These are phyloP conservation scores for Stylonectria norvegica DNA, from an alignment of 2,329 filamentous ascomycete species.

Conservation along the genomic window DNA sequence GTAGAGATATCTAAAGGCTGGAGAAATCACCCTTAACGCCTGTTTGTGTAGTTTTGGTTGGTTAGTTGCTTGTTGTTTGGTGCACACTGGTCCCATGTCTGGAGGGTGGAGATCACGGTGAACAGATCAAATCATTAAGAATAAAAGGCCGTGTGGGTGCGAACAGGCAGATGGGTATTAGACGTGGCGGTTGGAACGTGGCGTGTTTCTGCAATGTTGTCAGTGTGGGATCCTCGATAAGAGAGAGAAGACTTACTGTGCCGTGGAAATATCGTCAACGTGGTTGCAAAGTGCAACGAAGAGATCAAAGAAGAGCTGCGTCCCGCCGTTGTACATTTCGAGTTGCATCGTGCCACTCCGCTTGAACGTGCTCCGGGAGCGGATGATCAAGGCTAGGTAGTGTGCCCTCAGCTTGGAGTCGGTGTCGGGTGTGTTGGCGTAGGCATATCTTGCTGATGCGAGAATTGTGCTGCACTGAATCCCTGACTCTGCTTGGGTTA, in stretches of 20 bases:
- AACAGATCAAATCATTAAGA: conserved; percentile 25
- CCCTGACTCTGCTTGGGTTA: conserved; percentile 55
- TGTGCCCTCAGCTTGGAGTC: conserved; percentile 90
- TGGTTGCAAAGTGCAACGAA: conserved; percentile 93
- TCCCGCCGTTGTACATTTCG: conserved; percentile 86
- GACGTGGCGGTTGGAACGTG: conserved; percentile 46
- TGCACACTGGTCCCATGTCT: conserved; percentile 12
- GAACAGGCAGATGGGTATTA: conserved; percentile 10
- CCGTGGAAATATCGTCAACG: conserved; percentile 65
- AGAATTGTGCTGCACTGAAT: conserved; percentile 84
- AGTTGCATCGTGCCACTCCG: conserved; percentile 92
- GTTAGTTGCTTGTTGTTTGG: conserved; percentile 11
- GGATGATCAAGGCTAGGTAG: conserved; percentile 89
- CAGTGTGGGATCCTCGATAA: not conserved
- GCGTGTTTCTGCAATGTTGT: conserved; percentile 33
- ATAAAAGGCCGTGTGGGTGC: conserved; percentile 6
- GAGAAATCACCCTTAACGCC: conserved; percentile 15
- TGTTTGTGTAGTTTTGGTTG: conserved; percentile 18
- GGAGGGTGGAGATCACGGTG: conserved; percentile 3
- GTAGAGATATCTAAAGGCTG: conserved; percentile 3
- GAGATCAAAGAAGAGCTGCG: conserved; percentile 82
- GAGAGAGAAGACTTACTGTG: conserved; percentile 44
- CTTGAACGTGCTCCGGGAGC: conserved; percentile 84
- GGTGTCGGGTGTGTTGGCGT: conserved; percentile 80
- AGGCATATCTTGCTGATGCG: conserved; percentile 82